Evolutionary conservation across 441 rosid species (phyloP).

Genomic region (Corymbia citriodora): DNA sequence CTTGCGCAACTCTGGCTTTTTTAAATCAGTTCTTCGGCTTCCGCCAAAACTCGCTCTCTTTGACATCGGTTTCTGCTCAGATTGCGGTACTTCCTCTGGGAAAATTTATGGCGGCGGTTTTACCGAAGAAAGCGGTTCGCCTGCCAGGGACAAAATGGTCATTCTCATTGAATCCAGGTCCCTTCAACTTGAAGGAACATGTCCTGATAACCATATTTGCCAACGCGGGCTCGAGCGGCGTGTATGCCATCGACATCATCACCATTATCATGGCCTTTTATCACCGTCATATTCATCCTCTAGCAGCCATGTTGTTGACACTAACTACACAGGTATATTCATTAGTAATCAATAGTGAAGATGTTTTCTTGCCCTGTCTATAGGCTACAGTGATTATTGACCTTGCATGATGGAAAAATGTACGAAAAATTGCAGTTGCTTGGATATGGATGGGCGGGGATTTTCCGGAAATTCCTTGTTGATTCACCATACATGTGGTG

Average conservation of each 20-base stretch:
- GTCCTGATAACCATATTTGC: conserved; percentile 39
- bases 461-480: conserved; percentile 36
- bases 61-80: conserved; percentile 35
- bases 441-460: conserved; percentile 46
- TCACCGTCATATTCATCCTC: conserved; percentile 11
- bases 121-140: conserved; percentile 8
- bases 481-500: conserved; percentile 59
- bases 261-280: conserved; percentile 43
- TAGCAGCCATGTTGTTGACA: conserved; percentile 32
- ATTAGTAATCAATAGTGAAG: background rate
- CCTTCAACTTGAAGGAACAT: conserved; percentile 48
- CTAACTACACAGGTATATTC: conserved; percentile 33
- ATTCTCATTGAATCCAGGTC: conserved; percentile 41
- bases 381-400: background rate
- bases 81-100: conserved; percentile 42
- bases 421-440: conserved; percentile 24
- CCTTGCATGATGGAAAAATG: background rate
- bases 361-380: background rate
- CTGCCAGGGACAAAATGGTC: conserved; percentile 26
- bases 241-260: conserved; percentile 24
- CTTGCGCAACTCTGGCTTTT: conserved; percentile 31
- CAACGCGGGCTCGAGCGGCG: conserved; percentile 27
- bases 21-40: conserved; percentile 38
- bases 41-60: conserved; percentile 24
- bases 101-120: conserved; percentile 38